phyloP scores from a whole-genome alignment of 495 filamentous ascomycete species.

The Bathelium albidoporum region DNA sequence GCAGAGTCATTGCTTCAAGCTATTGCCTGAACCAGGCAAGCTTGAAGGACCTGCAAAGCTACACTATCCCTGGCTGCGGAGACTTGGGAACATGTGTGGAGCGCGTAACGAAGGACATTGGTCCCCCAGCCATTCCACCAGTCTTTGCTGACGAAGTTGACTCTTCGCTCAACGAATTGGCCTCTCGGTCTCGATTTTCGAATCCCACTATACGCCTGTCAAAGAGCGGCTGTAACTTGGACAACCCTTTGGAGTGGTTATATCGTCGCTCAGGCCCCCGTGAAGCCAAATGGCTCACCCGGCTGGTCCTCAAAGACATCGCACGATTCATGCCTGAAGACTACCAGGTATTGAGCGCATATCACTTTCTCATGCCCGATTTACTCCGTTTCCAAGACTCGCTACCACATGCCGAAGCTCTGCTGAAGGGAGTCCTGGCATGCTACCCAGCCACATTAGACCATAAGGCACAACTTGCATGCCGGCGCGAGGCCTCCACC shows the following conservation, averaged over 20 bases:
- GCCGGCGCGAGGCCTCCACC: conserved; percentile 31
- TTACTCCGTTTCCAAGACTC: conserved; percentile 58
- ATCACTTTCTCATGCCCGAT: conserved; percentile 39
- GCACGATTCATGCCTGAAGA: conserved; percentile 43
- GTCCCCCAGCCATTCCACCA: conserved; percentile 26
- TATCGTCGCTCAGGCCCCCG: conserved; percentile 52
- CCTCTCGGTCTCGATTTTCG: conserved; percentile 58
- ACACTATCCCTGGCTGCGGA: conserved; percentile 44
- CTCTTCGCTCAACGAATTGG: conserved; percentile 47
- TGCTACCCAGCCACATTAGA: conserved; percentile 28
- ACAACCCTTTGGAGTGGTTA: conserved; percentile 37
- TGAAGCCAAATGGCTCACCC: conserved; percentile 83
- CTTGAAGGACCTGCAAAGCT: conserved; percentile 50
- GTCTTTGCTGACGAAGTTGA: conserved; percentile 73
- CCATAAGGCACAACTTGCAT: conserved; percentile 25
- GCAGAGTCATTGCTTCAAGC: conserved; percentile 52
- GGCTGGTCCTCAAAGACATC: conserved; percentile 63
- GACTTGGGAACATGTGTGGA: conserved; percentile 65
- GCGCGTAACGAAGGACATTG: conserved; percentile 46
- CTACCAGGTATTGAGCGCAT: conserved; percentile 24
- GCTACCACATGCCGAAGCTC: conserved; percentile 41
- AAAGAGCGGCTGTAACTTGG: not conserved
- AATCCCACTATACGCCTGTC: conserved; percentile 44
- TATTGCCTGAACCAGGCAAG: conserved; percentile 50
- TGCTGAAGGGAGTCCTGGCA: conserved; percentile 35